Evolutionary conservation across 441 rosid genomes (phyloP).

Genomic region (Lepidium campestre): DNA sequence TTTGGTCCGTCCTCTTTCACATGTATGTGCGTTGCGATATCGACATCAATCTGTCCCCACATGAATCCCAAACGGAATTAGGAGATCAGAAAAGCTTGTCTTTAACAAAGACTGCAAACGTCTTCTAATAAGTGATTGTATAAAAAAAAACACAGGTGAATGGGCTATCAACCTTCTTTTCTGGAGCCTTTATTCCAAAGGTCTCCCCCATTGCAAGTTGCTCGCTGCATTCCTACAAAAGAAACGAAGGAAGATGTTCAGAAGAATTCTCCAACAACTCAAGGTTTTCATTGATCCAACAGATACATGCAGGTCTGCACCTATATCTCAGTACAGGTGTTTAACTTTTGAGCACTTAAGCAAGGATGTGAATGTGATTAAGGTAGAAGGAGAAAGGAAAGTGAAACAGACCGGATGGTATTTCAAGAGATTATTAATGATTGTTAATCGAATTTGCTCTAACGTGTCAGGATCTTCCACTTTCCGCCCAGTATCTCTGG

Average conservation of each 20-base stretch:
- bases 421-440: conserved; percentile 89
- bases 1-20: conserved; percentile 80
- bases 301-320: neutral
- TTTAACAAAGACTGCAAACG: neutral
- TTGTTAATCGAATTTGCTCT: conserved; percentile 86
- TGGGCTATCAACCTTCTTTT: conserved; percentile 55
- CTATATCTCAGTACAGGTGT: too few species aligned
- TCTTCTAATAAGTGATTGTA: neutral
- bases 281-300: neutral
- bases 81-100: neutral
- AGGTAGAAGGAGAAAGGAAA: neutral
- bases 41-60: conserved; percentile 75
- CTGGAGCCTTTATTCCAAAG: conserved; percentile 87
- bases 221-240: conserved; percentile 73
- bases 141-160: neutral
- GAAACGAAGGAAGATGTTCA: conserved; percentile 14
- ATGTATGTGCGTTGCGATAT: conserved; percentile 66
- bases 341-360: too few species aligned
- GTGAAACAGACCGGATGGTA: conserved; percentile 81
- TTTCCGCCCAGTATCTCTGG: conserved; percentile 82
- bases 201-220: conserved; percentile 95
- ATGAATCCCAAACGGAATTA: neutral
- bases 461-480: conserved; percentile 91
- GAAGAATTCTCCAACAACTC: neutral
- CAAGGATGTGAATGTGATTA: neutral